phyloP scores from a whole-genome alignment of 345 rosid genomes.

The Ceriops decandra region DNA sequence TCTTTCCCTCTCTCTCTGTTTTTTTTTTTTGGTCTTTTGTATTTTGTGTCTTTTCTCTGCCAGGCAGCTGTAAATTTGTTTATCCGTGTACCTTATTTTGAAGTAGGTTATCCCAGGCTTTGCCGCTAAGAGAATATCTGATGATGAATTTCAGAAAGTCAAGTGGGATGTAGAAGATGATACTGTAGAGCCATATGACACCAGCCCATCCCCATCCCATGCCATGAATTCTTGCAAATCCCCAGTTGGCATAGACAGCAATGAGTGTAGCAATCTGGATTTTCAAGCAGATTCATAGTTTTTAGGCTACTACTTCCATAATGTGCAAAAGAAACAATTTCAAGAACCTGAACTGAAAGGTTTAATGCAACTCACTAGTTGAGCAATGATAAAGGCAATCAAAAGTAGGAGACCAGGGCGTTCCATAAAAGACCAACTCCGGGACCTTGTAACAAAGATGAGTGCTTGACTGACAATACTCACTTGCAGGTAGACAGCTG shows the following conservation, averaged over 20 bases:
- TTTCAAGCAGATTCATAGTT: not conserved
- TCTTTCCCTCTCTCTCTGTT: too few relatives aligned
- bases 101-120: conserved; percentile 76
- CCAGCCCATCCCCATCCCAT: conserved; percentile 98
- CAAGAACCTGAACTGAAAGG: not conserved
- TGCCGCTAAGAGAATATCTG: conserved; percentile 66
- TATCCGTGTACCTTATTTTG: conserved; percentile 60
- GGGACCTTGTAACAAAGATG: conserved; percentile 91
- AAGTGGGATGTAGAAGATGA: conserved; percentile 68
- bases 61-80: not conserved
- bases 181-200: conserved; percentile 82
- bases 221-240: conserved; percentile 59
- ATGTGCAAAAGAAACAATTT: not conserved
- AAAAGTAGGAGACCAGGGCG: conserved; percentile 79
- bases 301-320: not conserved
- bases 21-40: too few relatives aligned
- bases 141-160: conserved; percentile 72
- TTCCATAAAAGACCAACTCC: conserved; percentile 84
- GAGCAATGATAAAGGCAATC: conserved; percentile 63
- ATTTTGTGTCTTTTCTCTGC: not conserved
- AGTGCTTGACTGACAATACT: conserved; percentile 93
- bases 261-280: conserved; percentile 66
- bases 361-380: conserved; percentile 48
- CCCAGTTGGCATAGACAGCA: conserved; percentile 79
- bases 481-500: conserved; percentile 92